These are phyloP conservation scores for Piper betle DNA, from an alignment of 164 flowering plant species.

Conservation along the genomic window DNA sequence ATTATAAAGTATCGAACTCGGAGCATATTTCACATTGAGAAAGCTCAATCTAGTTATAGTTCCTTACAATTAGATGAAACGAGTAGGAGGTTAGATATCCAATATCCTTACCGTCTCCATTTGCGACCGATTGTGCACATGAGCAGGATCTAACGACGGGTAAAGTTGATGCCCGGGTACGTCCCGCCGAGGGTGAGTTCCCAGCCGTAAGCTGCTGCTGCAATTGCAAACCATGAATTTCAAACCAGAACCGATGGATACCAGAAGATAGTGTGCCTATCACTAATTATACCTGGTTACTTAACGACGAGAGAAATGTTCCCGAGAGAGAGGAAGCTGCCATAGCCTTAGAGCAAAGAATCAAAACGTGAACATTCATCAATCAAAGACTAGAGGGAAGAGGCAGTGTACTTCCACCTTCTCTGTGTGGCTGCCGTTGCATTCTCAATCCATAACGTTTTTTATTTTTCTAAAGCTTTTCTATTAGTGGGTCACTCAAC, in stretches of 20 bases:
- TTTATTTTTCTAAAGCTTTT: too few relatives aligned
- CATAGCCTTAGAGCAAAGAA: too few relatives aligned
- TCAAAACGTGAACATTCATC: too few relatives aligned
- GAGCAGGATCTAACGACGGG: background rate
- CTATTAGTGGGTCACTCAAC: too few relatives aligned
- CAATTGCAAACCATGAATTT: background rate
- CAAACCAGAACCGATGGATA: background rate
- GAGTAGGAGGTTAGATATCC: background rate
- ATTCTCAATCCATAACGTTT: too few relatives aligned
- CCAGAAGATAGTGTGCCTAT: background rate
- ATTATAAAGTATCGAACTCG: background rate
- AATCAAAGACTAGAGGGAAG: too few relatives aligned
- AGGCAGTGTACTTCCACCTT: too few relatives aligned
- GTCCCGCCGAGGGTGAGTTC: background rate
- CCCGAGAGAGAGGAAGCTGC: background rate
- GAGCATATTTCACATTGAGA: background rate
- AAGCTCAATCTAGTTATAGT: background rate
- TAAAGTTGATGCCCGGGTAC: background rate
- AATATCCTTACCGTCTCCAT: background rate
- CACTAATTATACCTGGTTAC: background rate
- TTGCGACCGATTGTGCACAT: background rate
- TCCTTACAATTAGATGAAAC: background rate
- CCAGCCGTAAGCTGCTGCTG: background rate
- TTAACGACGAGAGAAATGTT: background rate
- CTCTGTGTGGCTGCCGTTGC: too few relatives aligned